Evolutionary conservation across 2,329 filamentous ascomycete species (phyloP).

Genomic region (Sphaerulina vaccinii): DNA sequence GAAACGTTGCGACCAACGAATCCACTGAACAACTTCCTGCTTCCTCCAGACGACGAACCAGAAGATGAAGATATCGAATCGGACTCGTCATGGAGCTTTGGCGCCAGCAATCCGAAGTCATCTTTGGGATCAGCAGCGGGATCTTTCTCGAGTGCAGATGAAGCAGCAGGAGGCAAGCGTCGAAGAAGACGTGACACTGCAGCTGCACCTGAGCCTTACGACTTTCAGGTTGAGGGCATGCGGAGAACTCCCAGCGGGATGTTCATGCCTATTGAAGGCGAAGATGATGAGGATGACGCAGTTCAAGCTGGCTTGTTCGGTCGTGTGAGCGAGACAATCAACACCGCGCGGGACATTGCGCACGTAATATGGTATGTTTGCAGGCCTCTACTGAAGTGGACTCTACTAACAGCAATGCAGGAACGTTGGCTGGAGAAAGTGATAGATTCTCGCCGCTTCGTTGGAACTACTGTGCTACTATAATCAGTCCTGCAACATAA

Average conservation of each 20-base stretch:
- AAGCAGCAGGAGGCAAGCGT: background rate
- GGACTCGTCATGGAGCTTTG: conserved; percentile 37
- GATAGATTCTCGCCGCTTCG: conserved; percentile 22
- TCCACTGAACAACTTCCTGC: conserved; percentile 62
- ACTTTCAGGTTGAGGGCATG: conserved; percentile 61
- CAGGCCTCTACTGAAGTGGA: background rate
- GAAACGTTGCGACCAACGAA: conserved; percentile 75
- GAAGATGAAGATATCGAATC: conserved; percentile 28
- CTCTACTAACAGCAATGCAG: conserved; percentile 15
- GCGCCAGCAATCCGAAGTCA: conserved; percentile 36
- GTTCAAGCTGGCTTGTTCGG: conserved; percentile 65
- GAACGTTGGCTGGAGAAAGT: conserved; percentile 63
- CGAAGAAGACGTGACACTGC: conserved; percentile 21
- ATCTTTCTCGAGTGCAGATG: conserved; percentile 31
- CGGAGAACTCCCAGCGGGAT: conserved; percentile 80
- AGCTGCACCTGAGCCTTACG: conserved; percentile 21
- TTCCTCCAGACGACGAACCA: conserved; percentile 21
- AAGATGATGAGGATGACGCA: conserved; percentile 59
- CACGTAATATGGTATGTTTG: conserved; percentile 58
- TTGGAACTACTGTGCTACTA: background rate
- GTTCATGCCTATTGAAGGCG: conserved; percentile 83
- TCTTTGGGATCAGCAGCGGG: conserved; percentile 31
- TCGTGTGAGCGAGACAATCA: conserved; percentile 75
- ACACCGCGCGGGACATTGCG: conserved; percentile 63
- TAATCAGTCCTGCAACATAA: background rate